Evolutionary conservation across 768 basidiomycete genomes (phyloP), one percentile per base, ranked within the genome.

Genomic region (Suillus lakei): DNA sequence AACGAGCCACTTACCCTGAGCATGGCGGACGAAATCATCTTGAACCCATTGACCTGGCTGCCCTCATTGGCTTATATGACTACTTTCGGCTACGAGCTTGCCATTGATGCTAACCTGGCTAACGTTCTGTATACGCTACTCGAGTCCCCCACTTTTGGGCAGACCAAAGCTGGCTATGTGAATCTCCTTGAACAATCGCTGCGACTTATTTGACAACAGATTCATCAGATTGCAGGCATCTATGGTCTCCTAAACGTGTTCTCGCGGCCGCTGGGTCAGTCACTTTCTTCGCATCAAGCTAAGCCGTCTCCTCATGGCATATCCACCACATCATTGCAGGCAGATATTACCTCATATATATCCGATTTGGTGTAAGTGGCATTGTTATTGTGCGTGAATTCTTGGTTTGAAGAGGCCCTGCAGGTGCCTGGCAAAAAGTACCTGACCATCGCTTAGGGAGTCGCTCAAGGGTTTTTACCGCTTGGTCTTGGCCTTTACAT

Each of bases 21-120:
- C 39, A 64, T 73, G 2, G 78, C 80, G 16, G 7, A 68, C 23
- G 62, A 69, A 46, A 78, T 86, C 59, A 30, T 84, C 30, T 13
- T 67, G n/a, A 81, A 69, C 63, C 84, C 84, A 1, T 65, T 84
- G 16, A 88, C 86, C 1, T 87, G 86, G 84, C 79, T 88, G 3
- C 86, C 86, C 0, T 74, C 83, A 0, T 70, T 86, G 10, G 83
- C 82, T 15, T 89, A 89, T 64, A 66, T 83, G 43, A 83, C 83
- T 1, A 86, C 86, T 3, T 88, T 88, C 67, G 87, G 88, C 0
- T 80, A 82, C 54, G 88, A 88, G 72, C 80, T 89, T 8, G 82
- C 83, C 1, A 80, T 89, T 50, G 85, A 89, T 68, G 82, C 81
- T 8, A 82, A 83, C 65, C 75, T 88, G 68, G 80, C 83, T n/a